Conservation (phyloP, 176 grass and related monocot genomes). For the Cocos nucifera region DNA sequence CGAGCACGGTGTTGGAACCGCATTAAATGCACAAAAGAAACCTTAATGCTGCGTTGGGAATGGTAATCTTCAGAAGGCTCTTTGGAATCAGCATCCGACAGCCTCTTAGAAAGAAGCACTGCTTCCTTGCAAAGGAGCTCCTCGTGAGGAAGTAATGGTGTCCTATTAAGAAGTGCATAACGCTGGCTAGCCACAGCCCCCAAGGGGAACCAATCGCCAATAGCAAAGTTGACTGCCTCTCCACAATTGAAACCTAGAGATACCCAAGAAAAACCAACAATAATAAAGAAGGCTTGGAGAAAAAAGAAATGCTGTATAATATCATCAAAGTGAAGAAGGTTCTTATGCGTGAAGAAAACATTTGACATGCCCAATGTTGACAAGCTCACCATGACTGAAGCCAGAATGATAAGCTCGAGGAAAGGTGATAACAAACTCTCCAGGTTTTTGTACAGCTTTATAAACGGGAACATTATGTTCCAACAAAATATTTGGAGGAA, state of each 20-base stretch:
- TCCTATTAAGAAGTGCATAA: slow-evolving; percentile 49
- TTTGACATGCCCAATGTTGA: no score
- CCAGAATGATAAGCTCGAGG: slow-evolving; percentile 86
- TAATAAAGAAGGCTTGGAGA: slow-evolving; percentile 13
- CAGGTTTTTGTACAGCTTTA: slow-evolving; percentile 87
- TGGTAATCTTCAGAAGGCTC: slow-evolving; percentile 31
- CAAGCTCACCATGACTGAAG: slow-evolving; percentile 85
- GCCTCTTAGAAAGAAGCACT: slow-evolving; percentile 46
- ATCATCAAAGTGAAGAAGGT: no score
- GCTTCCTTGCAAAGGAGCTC: slow-evolving; percentile 80
- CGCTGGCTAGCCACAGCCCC: slow-evolving; percentile 57
- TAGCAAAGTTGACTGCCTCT: slow-evolving; percentile 73
- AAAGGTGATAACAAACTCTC: slow-evolving; percentile 93
- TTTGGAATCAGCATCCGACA: slow-evolving; percentile 20
- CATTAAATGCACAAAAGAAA: slow-evolving; percentile 70
- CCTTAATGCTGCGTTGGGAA: slow-evolving; percentile 54
- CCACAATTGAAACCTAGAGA: slow-evolving; percentile 85
- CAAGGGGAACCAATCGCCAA: slow-evolving; percentile 64
- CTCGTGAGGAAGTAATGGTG: slow-evolving; percentile 69
- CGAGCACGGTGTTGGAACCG: slow-evolving; percentile 39
- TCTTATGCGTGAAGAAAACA: no score
- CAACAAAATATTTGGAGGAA: slow-evolving; percentile 78
- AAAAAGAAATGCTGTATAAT: background rate
- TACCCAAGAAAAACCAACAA: slow-evolving; percentile 7
- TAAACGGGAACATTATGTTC: slow-evolving; percentile 80